These are phyloP conservation scores for Solanum pinnatisectum DNA, from an alignment of 257 asterid genomes.

Conservation along the genomic window DNA sequence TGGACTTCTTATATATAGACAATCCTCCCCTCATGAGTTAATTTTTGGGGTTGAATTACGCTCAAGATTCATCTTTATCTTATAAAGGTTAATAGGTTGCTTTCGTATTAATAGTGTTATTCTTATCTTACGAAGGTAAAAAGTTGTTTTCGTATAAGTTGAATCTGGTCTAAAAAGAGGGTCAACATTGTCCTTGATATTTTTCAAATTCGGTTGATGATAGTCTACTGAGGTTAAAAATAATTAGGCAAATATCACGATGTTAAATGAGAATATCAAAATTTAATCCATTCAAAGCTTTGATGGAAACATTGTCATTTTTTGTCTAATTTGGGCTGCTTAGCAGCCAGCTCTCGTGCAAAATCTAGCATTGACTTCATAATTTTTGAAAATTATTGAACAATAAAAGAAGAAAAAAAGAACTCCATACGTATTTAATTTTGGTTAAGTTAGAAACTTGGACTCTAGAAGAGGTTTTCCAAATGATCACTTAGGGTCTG, in stretches of 20 bases:
- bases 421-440: not conserved
- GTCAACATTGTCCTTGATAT: not conserved
- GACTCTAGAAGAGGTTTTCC: not conserved
- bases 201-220: not conserved
- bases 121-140: too few relatives aligned
- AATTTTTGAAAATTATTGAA: not conserved
- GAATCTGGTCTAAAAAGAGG: not conserved
- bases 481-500: too few relatives aligned
- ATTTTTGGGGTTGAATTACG: too few relatives aligned
- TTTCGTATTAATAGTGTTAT: too few relatives aligned
- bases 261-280: not conserved
- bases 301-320: not conserved
- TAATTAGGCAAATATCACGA: not conserved
- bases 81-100: too few relatives aligned
- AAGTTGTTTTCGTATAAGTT: not conserved
- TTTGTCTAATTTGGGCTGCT: not conserved
- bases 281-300: not conserved
- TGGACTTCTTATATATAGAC: not conserved
- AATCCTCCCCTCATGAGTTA: not conserved
- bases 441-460: not conserved
- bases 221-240: not conserved
- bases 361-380: not conserved
- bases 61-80: too few relatives aligned
- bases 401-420: not conserved
- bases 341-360: not conserved